phyloP scores from a whole-genome alignment of 768 basidiomycete species.

The Rhodotorula graminis region DNA sequence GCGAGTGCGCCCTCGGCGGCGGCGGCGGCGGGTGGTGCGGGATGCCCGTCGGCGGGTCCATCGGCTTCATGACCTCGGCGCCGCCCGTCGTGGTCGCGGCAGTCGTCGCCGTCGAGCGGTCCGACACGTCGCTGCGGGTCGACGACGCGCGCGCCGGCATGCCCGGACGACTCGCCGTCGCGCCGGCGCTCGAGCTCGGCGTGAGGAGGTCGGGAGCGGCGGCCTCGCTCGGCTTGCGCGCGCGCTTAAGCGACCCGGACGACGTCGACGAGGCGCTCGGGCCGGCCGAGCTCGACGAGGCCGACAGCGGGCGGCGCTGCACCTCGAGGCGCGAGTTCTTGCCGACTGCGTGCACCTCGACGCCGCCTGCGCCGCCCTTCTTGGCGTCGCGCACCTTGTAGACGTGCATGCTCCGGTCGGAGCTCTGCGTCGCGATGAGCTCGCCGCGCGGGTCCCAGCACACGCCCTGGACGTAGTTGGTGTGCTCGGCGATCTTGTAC shows the following conservation, averaged over 20 bases:
- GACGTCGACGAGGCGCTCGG: neutral
- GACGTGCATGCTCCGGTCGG: constrained; percentile 87
- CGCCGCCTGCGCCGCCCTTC: constrained; percentile 30
- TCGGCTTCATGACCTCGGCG: constrained; percentile 20
- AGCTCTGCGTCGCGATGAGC: constrained; percentile 94
- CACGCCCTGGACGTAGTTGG: constrained; percentile 95
- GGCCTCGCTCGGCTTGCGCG: constrained; percentile 4
- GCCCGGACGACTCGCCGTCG: neutral
- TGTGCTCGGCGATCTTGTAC: constrained; percentile 85
- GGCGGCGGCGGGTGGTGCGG: constrained; percentile 17
- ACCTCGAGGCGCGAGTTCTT: constrained; percentile 74
- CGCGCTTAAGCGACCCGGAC: neutral
- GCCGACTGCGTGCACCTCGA: constrained; percentile 66
- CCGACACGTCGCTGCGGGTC: neutral
- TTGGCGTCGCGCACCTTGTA: constrained; percentile 61
- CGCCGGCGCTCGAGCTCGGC: neutral
- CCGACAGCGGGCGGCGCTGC: constrained; percentile 2
- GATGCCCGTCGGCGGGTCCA: constrained; percentile 31
- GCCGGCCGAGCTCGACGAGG: neutral
- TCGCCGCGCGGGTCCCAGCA: constrained; percentile 98
- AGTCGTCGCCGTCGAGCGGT: neutral
- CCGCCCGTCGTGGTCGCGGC: neutral
- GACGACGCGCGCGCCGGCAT: neutral
- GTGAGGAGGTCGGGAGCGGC: neutral
- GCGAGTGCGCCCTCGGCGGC: neutral